Evolutionary conservation across 1,139 yeast species (phyloP).

Genomic region (Diutina rugosa): DNA sequence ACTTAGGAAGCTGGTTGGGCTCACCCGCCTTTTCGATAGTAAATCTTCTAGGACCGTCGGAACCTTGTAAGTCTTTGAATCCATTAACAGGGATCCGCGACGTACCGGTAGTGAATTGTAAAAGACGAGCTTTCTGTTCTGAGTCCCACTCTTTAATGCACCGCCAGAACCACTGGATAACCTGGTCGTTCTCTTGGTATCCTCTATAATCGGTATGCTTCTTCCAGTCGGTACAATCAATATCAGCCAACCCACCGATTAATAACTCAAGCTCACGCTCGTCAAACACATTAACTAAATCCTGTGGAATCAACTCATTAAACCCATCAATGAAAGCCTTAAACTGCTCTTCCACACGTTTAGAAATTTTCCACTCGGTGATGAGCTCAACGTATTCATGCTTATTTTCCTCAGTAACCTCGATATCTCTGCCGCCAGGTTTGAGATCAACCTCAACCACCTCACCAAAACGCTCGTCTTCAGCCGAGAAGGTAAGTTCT

Average conservation of each 20-base stretch:
- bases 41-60: constrained; percentile 97
- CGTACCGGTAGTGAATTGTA: constrained; percentile 97
- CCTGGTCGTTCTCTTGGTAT: constrained; percentile 91
- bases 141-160: constrained; percentile 90
- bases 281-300: constrained; percentile 88
- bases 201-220: constrained; percentile 98
- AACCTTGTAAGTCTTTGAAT: constrained; percentile 94
- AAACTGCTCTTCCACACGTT: constrained; percentile 90
- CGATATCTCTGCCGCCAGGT: constrained; percentile 76
- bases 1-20: constrained; percentile 81
- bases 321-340: constrained; percentile 94
- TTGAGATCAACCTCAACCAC: constrained; percentile 82
- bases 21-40: constrained; percentile 98
- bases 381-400: constrained; percentile 90
- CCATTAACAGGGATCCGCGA: constrained; percentile 98
- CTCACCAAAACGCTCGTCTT: constrained; percentile 94
- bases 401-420: constrained; percentile 89
- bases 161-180: constrained; percentile 97
- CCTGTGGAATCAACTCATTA: constrained; percentile 95
- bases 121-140: constrained; percentile 87
- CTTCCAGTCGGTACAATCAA: constrained; percentile 97
- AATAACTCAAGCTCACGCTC: constrained; percentile 92
- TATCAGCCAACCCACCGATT: constrained; percentile 97
- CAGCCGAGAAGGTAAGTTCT: constrained; percentile 86
- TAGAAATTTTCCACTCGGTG: constrained; percentile 91